Conservation (phyloP, 2,329 filamentous ascomycete genomes). For the Chaetomiaceae sp. region DNA sequence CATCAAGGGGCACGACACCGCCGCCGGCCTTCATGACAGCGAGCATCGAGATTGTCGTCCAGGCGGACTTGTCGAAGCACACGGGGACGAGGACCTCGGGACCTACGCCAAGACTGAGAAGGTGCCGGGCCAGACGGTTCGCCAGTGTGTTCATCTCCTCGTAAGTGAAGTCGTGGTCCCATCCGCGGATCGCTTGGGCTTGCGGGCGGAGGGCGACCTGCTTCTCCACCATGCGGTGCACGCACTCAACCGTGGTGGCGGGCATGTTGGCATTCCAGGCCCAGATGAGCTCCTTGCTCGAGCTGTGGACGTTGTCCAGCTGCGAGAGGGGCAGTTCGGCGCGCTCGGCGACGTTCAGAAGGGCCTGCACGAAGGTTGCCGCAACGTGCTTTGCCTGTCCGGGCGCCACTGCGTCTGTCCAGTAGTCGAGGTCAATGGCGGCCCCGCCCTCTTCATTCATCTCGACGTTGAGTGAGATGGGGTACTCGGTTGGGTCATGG, state of each 20-base stretch:
- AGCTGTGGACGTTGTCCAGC: slow-evolving; percentile 18
- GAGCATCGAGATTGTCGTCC: slow-evolving; percentile 26
- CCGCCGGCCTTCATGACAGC: slow-evolving; percentile 30
- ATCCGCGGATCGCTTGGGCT: slow-evolving; percentile 22
- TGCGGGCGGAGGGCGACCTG: slow-evolving; percentile 30
- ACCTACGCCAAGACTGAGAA: slow-evolving; percentile 15
- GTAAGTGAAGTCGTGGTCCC: slow-evolving; percentile 23
- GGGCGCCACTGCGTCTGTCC: slow-evolving; percentile 21
- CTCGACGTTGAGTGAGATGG: slow-evolving; percentile 26
- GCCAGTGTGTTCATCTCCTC: slow-evolving; percentile 20
- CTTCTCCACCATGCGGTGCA: slow-evolving; percentile 25
- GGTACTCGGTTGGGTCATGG: slow-evolving; percentile 27
- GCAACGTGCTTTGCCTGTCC: slow-evolving; percentile 21
- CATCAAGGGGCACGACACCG: slow-evolving; percentile 21
- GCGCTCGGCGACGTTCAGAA: slow-evolving; percentile 20
- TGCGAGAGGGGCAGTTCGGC: slow-evolving; percentile 14
- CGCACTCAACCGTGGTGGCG: slow-evolving; percentile 14
- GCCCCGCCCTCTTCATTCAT: slow-evolving; percentile 16
- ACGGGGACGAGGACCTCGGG: slow-evolving; percentile 17
- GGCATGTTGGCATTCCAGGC: slow-evolving; percentile 25
- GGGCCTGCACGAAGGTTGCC: slow-evolving; percentile 20
- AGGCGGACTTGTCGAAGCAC: slow-evolving; percentile 28
- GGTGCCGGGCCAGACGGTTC: slow-evolving; percentile 19
- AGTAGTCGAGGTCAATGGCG: slow-evolving; percentile 25
- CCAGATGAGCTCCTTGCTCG: slow-evolving; percentile 19